Evolutionary conservation across 1,139 yeast species (phyloP).

Genomic region (Blastobotrys proliferans): DNA sequence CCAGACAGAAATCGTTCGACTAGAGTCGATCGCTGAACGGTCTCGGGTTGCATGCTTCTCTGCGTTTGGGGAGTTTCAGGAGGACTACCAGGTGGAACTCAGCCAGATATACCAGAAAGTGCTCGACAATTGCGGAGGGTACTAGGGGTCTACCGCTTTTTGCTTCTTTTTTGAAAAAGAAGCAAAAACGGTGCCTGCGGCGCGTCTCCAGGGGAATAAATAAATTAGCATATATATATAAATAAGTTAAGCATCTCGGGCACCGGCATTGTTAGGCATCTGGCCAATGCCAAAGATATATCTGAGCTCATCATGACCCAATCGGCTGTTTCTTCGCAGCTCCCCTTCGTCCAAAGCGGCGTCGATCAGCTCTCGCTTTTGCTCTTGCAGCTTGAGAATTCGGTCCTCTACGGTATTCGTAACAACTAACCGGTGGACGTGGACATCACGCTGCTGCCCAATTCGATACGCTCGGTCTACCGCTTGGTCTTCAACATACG

Average conservation of each 20-base stretch:
- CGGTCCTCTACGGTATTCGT: constrained; percentile 78
- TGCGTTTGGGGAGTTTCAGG: constrained; percentile 4
- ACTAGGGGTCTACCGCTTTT: neutral
- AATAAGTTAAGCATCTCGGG: neutral
- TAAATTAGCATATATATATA: neutral
- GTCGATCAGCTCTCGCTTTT: constrained; percentile 70
- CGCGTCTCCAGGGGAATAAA: neutral
- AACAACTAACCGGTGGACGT: constrained; percentile 66
- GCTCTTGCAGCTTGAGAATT: constrained; percentile 68
- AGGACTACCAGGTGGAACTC: constrained; percentile 20
- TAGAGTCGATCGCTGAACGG: constrained; percentile 29
- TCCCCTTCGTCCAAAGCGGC: constrained; percentile 79
- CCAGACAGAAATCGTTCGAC: constrained; percentile 28
- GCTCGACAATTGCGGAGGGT: constrained; percentile 1
- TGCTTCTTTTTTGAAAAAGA: constrained; percentile 1
- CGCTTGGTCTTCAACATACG: constrained; percentile 93
- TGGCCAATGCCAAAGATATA: constrained; percentile 41
- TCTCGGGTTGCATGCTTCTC: constrained; percentile 24
- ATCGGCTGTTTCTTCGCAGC: constrained; percentile 56
- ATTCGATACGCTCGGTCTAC: constrained; percentile 93
- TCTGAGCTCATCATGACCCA: constrained; percentile 70
- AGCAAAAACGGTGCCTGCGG: neutral
- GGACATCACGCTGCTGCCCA: constrained; percentile 76
- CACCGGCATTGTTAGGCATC: neutral
- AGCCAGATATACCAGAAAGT: constrained; percentile 21